Base-by-base conservation (phyloP, 2,329 filamentous ascomycete genomes). In the Ascocoryne sarcoides region DNA sequence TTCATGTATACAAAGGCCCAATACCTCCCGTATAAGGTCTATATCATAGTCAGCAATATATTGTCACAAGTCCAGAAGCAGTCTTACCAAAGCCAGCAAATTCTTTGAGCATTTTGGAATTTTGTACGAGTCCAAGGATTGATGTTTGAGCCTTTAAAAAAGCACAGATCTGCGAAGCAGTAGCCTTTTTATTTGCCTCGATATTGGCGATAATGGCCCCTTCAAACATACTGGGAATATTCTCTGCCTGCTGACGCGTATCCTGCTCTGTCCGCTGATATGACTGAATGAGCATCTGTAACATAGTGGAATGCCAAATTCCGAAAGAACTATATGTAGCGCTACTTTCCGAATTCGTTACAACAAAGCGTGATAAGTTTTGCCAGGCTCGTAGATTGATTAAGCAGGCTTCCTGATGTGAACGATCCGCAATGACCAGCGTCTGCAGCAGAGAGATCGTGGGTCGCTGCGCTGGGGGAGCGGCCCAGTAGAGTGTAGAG, bases 321-420 rank as follows among this genome's bases (percentile, higher is more conserved):
- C 63, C 65, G 40, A 82, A 75, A 1, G 69, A 65, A 20, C 62
- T 64, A 12, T 70, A 71, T 2, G 63, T 59, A 31, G 65, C 61
- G 5, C 55, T 50, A 28, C 61, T 59, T 19, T 64, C 63, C 7
- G 65, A 65, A 0, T 61, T 65, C 1, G 69, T 65, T 4, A 79
- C 63, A 17, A 80, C 57, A 50, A 78, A 82, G 14, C 70, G 68
- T 2, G 76, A 69, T 19, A 83, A 62, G 48, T 81, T 76, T 39
- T 62, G 69, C 78, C 79, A 83, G 5, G 78, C 70, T 35, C 73
- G 68, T 12, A 83, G 54, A 44, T 74, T 82, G 48, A 82, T 79
- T 20, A 78, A 60, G 50, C 75, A 81, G 2, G 78, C 79, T 55
- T 80, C 75, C 49, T 77, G 79, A 54, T 84, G 79, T 8, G 79